Conservation (phyloP, 805 yeast species). For the Vanderwaltozyma polyspora region DNA sequence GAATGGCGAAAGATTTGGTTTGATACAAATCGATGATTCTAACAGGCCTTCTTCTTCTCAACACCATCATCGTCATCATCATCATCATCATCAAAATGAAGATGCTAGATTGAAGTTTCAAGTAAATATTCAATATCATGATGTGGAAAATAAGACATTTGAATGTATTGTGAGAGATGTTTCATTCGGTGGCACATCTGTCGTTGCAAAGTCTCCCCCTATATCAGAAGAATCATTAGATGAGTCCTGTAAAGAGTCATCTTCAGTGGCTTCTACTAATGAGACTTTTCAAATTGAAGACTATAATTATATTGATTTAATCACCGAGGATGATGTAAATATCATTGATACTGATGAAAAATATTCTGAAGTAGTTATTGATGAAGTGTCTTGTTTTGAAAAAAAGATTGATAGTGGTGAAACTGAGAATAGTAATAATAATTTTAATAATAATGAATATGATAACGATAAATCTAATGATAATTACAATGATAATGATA, state of each 20-base stretch:
- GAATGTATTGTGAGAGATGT: background rate
- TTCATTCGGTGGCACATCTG: background rate
- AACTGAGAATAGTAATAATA: background rate
- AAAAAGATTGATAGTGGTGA: background rate
- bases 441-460: background rate
- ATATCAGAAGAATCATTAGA: no score
- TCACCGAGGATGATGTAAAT: no score
- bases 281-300: background rate
- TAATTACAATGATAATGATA: background rate
- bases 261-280: background rate
- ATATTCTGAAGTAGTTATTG: no score
- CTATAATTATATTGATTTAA: background rate
- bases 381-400: background rate
- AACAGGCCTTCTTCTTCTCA: no score
- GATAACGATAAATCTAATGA: background rate
- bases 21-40: slow-evolving; percentile 9
- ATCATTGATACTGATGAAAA: no score
- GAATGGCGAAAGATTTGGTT: slow-evolving; percentile 20
- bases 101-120: slow-evolving; percentile 17
- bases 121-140: slow-evolving; percentile 3
- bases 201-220: background rate
- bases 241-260: no score
- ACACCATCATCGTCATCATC: no score
- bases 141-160: background rate
- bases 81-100: slow-evolving; percentile 12